A percentile compares a stretch with the other conserved stretches of the same genome.
phyloP scores from a whole-genome alignment of 805 yeast species.

The Metschnikowia anglica region DNA sequence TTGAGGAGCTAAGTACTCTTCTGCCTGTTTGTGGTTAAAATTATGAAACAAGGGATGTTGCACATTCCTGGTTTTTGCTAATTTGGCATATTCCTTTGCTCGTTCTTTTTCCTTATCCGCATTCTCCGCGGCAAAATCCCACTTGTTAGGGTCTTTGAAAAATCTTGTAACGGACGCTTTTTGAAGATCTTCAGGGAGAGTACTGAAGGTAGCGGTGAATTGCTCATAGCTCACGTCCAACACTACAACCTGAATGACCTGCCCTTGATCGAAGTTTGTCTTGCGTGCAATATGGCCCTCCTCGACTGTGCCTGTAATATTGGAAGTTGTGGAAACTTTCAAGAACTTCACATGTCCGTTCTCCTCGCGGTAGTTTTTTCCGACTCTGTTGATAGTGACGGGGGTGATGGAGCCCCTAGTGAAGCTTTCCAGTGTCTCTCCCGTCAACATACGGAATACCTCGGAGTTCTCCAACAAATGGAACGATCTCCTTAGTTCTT shows the following conservation, averaged over 20 bases:
- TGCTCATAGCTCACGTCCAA: constrained; percentile 67
- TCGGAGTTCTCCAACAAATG: constrained; percentile 64
- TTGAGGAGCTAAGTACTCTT: constrained; percentile 84
- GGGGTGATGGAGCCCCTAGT: constrained; percentile 71
- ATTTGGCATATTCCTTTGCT: constrained; percentile 62
- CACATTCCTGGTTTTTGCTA: constrained; percentile 70
- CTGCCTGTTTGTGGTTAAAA: constrained; percentile 85
- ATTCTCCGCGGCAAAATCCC: constrained; percentile 79
- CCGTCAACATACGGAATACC: constrained; percentile 85
- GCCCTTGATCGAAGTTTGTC: constrained; percentile 55
- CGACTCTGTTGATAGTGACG: constrained; percentile 67
- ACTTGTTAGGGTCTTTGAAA: constrained; percentile 58
- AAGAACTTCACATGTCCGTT: constrained; percentile 43
- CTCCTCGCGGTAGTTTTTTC: constrained; percentile 56
- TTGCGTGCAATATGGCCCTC: constrained; percentile 47
- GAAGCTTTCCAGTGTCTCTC: constrained; percentile 73
- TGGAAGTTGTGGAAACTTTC: constrained; percentile 42
- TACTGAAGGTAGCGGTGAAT: constrained; percentile 71
- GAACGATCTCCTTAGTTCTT: constrained; percentile 77
- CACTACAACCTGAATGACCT: constrained; percentile 84
- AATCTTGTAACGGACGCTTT: constrained; percentile 49
- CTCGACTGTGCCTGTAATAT: constrained; percentile 45
- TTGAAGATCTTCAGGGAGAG: constrained; percentile 63
- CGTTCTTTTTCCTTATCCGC: constrained; percentile 59
- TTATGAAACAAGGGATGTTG: constrained; percentile 90